A percentile compares a stretch with the other conserved stretches of the same genome.
These are phyloP conservation scores for Starmera stellimalicola DNA, from an alignment of 1,139 yeast species.

Conservation along the genomic window DNA sequence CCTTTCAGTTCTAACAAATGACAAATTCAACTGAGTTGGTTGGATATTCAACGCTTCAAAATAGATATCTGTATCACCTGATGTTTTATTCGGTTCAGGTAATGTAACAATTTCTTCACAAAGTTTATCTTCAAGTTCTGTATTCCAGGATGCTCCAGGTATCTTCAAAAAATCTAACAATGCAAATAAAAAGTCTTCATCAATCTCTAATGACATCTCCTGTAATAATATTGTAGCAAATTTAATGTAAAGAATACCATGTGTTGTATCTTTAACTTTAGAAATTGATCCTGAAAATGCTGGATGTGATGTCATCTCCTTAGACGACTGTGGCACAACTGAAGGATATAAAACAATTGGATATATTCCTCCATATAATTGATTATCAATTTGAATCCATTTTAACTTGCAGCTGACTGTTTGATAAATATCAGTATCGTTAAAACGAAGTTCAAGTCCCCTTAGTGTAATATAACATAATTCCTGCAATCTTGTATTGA, in stretches of 20 bases:
- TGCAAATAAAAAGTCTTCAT: slow-evolving; percentile 86
- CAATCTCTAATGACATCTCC: slow-evolving; percentile 86
- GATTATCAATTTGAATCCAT: slow-evolving; percentile 95
- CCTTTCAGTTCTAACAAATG: slow-evolving; percentile 87
- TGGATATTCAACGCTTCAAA: slow-evolving; percentile 91
- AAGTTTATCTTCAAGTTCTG: slow-evolving; percentile 31
- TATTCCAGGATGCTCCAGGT: slow-evolving; percentile 68
- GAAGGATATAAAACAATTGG: slow-evolving; percentile 92
- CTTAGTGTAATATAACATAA: slow-evolving; percentile 71
- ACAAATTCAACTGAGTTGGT: slow-evolving; percentile 79
- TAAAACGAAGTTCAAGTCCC: slow-evolving; percentile 74
- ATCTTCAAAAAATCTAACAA: slow-evolving; percentile 65
- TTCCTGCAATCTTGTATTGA: slow-evolving; percentile 65
- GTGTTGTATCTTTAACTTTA: slow-evolving; percentile 76
- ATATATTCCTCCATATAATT: slow-evolving; percentile 76
- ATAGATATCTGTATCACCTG: slow-evolving; percentile 65
- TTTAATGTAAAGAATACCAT: slow-evolving; percentile 84
- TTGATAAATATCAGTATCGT: slow-evolving; percentile 79
- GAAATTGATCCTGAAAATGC: slow-evolving; percentile 81
- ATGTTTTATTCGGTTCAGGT: slow-evolving; percentile 61
- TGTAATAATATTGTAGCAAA: slow-evolving; percentile 85
- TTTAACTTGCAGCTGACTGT: slow-evolving; percentile 72
- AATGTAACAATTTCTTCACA: slow-evolving; percentile 52
- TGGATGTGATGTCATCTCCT: slow-evolving; percentile 85
- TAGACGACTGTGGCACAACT: slow-evolving; percentile 75